Evolutionary conservation across 2,329 filamentous ascomycete species (phyloP), one percentile per base, ranked within the genome.

Genomic region (Microascus cirrosus): DNA sequence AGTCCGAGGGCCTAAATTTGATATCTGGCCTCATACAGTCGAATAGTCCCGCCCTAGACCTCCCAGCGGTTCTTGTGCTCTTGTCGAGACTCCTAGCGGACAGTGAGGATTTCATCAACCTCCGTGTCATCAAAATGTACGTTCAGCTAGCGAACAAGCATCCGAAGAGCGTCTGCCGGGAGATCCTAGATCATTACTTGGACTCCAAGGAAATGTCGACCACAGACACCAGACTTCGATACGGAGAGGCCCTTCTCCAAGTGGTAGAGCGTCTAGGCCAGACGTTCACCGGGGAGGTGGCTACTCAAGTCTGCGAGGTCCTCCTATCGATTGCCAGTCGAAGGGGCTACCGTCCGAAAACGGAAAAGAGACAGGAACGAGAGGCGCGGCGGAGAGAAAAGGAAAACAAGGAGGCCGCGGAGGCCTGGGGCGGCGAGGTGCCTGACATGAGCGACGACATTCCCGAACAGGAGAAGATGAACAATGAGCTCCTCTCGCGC

Each of bases 91-190:
- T 89, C 0, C 72, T 90, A 1, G 77, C 79, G 60, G 85, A 88
- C 54, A 73, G 77, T 6, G 87, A 90, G 58, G 85, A 88, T 58
- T 91, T 86, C 65, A 84, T 90, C 60, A 86, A 87, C 63, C 73
- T 86, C 2, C 78, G 82, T n/a, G 80, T 83, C 18, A 81, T 90
- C 60, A 83, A 82, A 61, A 76, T 85, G 1, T 82, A 89, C 59
- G 79, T 80, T 0, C 78, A 82, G 25, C 69, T 91, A 12, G 80
- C 85, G 0, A 71, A 77, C 61, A 77, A 74, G 58, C 85, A 89
- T 55, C 84, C 86, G 0, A 80, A 77, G 50, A 79, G 85, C 0
- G 83, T 84, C 0, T 72, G 80, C 3, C 76, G 74, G 24, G 85
- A 89, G 63, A 71, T 90, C 0, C 70, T 86, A 0, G 85, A 89